A percentile compares a stretch with the other conserved stretches of the same genome.
Evolutionary conservation across 192 early-diverging fungal genomes (phyloP).

Genomic region (Backusella luteola): DNA sequence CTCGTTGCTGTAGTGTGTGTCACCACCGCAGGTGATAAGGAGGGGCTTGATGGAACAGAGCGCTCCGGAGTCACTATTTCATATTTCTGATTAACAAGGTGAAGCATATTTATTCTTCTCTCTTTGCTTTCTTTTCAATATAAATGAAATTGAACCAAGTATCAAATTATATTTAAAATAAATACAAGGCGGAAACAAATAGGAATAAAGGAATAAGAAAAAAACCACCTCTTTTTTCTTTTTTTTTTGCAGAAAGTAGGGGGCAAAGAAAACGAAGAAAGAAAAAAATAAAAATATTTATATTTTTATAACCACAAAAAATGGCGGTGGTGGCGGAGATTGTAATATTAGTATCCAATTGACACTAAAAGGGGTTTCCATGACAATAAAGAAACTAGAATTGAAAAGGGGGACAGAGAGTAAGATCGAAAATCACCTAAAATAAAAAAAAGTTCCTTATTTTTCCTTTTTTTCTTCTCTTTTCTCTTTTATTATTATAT

Average conservation of each 20-base stretch:
- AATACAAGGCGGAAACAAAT: neutral
- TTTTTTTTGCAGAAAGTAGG: conserved; percentile 6
- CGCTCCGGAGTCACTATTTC: conserved; percentile 34
- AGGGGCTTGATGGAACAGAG: conserved; percentile 28
- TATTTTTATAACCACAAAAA: neutral
- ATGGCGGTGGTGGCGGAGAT: neutral
- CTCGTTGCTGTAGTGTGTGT: conserved; percentile 28
- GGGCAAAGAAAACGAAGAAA: conserved; percentile 7
- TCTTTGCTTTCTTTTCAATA: neutral
- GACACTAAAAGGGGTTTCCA: neutral
- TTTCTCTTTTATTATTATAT: neutral
- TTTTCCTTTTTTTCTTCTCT: conserved; percentile 12
- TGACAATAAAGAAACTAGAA: neutral
- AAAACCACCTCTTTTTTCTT: neutral
- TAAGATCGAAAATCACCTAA: neutral
- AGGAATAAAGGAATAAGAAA: conserved; percentile 8
- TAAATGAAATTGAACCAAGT: neutral
- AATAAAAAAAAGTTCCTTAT: neutral
- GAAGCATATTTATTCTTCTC: neutral
- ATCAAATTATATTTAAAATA: neutral
- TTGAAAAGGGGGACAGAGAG: neutral
- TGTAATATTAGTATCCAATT: neutral
- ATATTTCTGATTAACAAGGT: conserved; percentile 27
- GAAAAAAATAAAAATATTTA: neutral
- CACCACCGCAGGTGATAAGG: conserved; percentile 25